Base-by-base conservation (phyloP, 2,329 filamentous ascomycete species). In the Pseudopyrenochaeta lycopersici region DNA sequence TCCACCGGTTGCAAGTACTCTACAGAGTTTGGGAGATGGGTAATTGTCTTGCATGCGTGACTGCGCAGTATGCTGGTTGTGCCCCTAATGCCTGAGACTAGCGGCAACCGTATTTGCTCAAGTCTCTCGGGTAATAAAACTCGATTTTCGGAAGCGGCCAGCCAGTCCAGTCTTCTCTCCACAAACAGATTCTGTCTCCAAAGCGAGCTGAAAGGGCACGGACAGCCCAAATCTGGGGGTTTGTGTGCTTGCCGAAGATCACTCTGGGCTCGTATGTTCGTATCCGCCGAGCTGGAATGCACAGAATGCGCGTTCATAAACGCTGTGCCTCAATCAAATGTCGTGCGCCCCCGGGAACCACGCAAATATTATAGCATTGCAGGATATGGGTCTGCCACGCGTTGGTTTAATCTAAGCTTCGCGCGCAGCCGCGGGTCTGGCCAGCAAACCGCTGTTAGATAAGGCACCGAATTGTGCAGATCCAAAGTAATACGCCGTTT, bases 401-500 rank as follows among this genome's bases (percentile, higher is more conserved):
- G 50, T 58, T 59, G 57, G 41, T 14, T 46, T 48, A 53, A 33
- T 48, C 40, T 56, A 47, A 36, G 39, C 41, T 27, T 18, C 43
- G 18, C 20, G 44, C 41, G 55, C 48, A n/a, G 45, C 11, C 47
- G 27, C 44, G 41, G 48, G 58, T 54, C 60, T 65, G 60, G 62
- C 62, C 58, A 54, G 54, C 60, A 45, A 50, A 46, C 21, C 42
- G 52, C 51, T 17, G 52, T 52, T 51, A 54, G 52, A 53, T 17
- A 43, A 31, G 47, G 49, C 52, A 52, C 47, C 46, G 46, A 61
- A 49, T 63, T 64, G 56, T 66, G 63, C 62, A 61, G 53, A 60
- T 51, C 38, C 52, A 21, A 55, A 33, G 50, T 49, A 61, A 53
- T 54, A 55, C 52, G 55, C 55, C 55, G 57, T 46, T 57, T 53